A percentile compares a stretch with the other conserved stretches of the same genome.
phyloP scores from a whole-genome alignment of 345 rosid genomes.

The Salix koriyanagi region DNA sequence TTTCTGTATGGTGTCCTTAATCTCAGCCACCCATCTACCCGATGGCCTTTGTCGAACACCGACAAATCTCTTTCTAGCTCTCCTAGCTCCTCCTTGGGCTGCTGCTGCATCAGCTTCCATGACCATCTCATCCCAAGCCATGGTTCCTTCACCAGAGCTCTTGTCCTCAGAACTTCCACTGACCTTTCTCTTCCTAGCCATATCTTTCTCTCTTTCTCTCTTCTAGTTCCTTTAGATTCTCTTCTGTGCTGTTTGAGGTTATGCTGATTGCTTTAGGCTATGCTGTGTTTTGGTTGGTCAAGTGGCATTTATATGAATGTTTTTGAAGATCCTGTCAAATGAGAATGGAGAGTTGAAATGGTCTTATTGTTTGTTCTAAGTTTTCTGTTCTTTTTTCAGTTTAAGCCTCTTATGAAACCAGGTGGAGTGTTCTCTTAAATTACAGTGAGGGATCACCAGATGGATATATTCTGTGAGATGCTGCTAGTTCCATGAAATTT shows the following conservation, averaged over 20 bases:
- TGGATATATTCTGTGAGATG: neutral
- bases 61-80: conserved; percentile 46
- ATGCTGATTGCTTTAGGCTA: neutral
- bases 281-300: conserved; percentile 1
- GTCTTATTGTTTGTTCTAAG: conserved; percentile 32
- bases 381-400: conserved; percentile 25
- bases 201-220: conserved; percentile 4
- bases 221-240: too few species aligned
- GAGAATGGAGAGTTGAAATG: conserved; percentile 21
- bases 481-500: neutral
- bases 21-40: conserved; percentile 58
- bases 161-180: conserved; percentile 27
- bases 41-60: conserved; percentile 59
- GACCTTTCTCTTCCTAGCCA: conserved; percentile 52
- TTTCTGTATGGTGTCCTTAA: conserved; percentile 56
- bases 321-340: conserved; percentile 31
- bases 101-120: conserved; percentile 41
- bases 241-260: neutral
- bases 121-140: conserved; percentile 50
- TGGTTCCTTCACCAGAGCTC: conserved; percentile 18
- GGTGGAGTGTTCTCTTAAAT: conserved; percentile 14
- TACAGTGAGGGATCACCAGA: conserved; percentile 4
- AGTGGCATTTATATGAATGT: conserved; percentile 22
- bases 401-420: conserved; percentile 21
- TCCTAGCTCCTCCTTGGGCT: conserved; percentile 31